Percentiles rank a stretch among this genome's conserved stretches.
Conservation (phyloP, 2,329 filamentous ascomycete genomes). For the Raffaelea ambrosiae region DNA sequence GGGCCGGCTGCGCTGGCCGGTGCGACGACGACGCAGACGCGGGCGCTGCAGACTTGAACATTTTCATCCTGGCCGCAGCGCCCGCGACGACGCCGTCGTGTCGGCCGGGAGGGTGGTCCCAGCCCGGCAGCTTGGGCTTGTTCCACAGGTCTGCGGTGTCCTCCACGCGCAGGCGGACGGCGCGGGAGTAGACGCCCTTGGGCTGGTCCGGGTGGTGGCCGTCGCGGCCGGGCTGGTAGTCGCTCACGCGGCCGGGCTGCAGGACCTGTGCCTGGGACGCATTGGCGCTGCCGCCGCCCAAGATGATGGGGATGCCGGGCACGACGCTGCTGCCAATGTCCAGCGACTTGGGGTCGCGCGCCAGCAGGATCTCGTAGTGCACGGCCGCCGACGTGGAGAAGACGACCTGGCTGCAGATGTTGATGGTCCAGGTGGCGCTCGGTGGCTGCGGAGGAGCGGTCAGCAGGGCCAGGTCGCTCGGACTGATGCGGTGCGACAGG, state of each 20-base stretch:
- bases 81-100: no score
- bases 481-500: neutral
- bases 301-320: conserved; percentile 29
- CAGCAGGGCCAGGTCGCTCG: no score
- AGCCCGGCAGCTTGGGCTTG: conserved; percentile 58
- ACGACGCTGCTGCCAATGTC: conserved; percentile 42
- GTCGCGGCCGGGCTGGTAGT: conserved; percentile 61
- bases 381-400: conserved; percentile 87
- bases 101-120: conserved; percentile 18
- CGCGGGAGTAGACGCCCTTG: conserved; percentile 76
- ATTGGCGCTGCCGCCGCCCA: conserved; percentile 23
- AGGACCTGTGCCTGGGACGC: conserved; percentile 22
- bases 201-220: conserved; percentile 53
- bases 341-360: conserved; percentile 76
- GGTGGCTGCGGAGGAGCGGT: conserved; percentile 21
- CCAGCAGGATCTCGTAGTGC: conserved; percentile 77
- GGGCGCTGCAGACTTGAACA: no score
- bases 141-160: conserved; percentile 91
- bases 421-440: conserved; percentile 77
- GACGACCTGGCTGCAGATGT: conserved; percentile 85
- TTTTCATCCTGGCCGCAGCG: neutral
- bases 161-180: conserved; percentile 69
- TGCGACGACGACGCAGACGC: no score
- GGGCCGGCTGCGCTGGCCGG: no score
- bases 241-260: conserved; percentile 64